Evolutionary conservation across 2,329 filamentous ascomycete genomes (phyloP).

Genomic region (Apiospora phragmitis): DNA sequence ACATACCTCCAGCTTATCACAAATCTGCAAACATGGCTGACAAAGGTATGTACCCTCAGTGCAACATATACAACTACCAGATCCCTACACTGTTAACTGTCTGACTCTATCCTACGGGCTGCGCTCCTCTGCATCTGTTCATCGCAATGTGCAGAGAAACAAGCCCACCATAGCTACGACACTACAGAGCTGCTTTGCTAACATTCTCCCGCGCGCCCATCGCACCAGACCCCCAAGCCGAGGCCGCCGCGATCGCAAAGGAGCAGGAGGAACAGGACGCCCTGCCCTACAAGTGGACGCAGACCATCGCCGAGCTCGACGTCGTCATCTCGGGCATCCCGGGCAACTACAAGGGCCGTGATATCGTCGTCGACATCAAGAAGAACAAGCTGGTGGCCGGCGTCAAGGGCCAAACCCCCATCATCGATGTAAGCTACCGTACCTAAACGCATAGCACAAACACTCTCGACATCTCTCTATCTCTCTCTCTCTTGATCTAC

Average conservation of each 20-base stretch:
- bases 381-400: conserved; percentile 76
- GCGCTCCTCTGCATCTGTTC: not conserved
- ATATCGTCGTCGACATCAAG: conserved; percentile 81
- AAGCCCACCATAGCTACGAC: conserved; percentile 1
- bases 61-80: not conserved
- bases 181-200: not conserved
- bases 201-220: not conserved
- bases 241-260: conserved; percentile 62
- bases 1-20: not conserved
- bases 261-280: conserved; percentile 86
- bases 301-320: conserved; percentile 88
- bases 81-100: not conserved
- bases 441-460: not conserved
- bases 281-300: conserved; percentile 96
- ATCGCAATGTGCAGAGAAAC: not conserved
- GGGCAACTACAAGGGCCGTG: conserved; percentile 78
- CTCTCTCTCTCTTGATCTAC: not conserved
- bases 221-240: conserved; percentile 54
- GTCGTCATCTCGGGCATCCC: conserved; percentile 71
- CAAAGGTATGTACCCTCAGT: conserved; percentile 31
- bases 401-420: conserved; percentile 83
- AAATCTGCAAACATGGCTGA: conserved; percentile 39
- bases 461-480: not conserved
- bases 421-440: conserved; percentile 68
- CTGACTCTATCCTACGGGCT: not conserved